These are phyloP conservation scores for Ophiostoma montium DNA, from an alignment of 2,329 filamentous ascomycete species.

Conservation along the genomic window DNA sequence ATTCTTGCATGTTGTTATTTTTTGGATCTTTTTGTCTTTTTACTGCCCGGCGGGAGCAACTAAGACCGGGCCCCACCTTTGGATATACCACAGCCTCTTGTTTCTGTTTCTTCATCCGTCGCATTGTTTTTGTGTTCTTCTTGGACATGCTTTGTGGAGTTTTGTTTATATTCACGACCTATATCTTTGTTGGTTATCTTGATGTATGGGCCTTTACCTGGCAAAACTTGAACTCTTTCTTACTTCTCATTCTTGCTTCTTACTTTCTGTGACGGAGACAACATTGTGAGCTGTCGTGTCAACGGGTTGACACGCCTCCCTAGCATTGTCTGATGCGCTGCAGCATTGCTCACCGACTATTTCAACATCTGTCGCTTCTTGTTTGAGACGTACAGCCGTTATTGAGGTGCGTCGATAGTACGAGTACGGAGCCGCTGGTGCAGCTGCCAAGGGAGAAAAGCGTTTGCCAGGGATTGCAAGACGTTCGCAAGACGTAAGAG, in stretches of 20 bases:
- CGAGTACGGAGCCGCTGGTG: not conserved
- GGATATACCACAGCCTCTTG: not conserved
- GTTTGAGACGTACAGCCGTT: too few relatives aligned
- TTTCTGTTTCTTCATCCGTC: not conserved
- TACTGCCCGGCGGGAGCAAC: not conserved
- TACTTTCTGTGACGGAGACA: too few relatives aligned
- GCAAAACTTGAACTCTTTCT: too few relatives aligned
- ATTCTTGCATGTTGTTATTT: not conserved
- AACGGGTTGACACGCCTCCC: too few relatives aligned
- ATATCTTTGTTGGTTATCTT: not conserved
- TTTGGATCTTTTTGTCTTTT: not conserved
- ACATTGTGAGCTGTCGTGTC: too few relatives aligned
- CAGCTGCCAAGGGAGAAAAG: not conserved
- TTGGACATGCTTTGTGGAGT: not conserved
- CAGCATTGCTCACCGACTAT: too few relatives aligned
- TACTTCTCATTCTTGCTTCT: too few relatives aligned
- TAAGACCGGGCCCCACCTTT: not conserved
- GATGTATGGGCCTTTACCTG: not conserved
- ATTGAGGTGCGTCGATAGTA: too few relatives aligned
- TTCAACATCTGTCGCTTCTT: too few relatives aligned
- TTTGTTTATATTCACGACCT: not conserved
- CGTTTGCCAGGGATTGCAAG: not conserved
- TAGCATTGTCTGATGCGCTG: too few relatives aligned
- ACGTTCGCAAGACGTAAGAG: not conserved
- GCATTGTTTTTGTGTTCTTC: not conserved